A percentile compares a stretch with the other conserved stretches of the same genome.
These are phyloP conservation scores for Dorcoceras hygrometricum DNA, from an alignment of 257 asterid genomes.

Conservation along the genomic window DNA sequence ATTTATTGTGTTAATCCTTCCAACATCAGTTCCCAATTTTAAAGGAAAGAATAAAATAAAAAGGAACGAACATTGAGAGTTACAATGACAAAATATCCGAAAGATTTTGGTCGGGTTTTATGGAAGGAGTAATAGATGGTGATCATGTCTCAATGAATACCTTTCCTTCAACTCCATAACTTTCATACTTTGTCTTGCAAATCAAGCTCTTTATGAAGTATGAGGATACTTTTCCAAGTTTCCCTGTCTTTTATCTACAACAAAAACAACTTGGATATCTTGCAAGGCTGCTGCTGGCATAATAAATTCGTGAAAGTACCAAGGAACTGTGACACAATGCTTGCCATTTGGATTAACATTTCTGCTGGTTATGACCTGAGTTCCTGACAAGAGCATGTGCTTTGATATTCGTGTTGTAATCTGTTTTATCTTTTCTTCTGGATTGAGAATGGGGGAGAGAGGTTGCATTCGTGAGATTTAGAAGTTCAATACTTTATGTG, in stretches of 20 bases:
- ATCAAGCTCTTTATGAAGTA: background rate
- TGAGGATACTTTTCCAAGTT: background rate
- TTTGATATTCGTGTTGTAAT: background rate
- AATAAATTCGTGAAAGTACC: background rate
- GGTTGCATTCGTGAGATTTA: background rate
- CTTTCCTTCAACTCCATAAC: background rate
- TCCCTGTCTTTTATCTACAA: too few relatives aligned
- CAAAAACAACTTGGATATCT: background rate
- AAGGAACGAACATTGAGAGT: background rate
- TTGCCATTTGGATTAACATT: background rate
- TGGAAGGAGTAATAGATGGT: background rate
- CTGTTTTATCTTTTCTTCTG: background rate
- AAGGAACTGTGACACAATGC: background rate
- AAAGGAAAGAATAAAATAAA: background rate
- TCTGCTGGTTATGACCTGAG: background rate
- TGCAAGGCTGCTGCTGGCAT: background rate
- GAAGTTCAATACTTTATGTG: background rate
- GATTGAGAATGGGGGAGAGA: background rate
- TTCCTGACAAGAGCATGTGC: background rate
- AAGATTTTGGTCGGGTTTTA: background rate
- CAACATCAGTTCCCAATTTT: slow-evolving; percentile 14
- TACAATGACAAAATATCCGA: background rate
- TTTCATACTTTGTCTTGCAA: background rate
- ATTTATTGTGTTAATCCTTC: too few relatives aligned
- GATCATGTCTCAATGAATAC: background rate